Evolutionary conservation across 2,329 filamentous ascomycete genomes (phyloP).

Genomic region (Elsinoe fawcettii): DNA sequence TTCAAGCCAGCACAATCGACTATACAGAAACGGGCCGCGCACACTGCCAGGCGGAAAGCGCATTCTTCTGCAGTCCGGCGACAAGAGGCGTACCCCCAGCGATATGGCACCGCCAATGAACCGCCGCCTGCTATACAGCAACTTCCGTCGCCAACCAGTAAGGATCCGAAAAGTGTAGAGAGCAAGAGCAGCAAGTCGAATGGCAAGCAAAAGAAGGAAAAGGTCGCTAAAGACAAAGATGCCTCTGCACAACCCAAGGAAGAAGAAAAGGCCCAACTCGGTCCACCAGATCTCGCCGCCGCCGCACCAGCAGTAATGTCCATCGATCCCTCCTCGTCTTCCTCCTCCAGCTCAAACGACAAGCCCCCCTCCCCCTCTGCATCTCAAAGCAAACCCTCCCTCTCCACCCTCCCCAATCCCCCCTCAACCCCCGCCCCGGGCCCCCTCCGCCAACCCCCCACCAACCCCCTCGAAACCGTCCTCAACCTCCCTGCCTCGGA

Average conservation of each 20-base stretch:
- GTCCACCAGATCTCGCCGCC: slow-evolving; percentile 3
- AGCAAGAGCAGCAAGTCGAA: slow-evolving; percentile 25
- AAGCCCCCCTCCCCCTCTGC: slow-evolving; percentile 28
- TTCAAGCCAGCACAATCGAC: slow-evolving; percentile 29
- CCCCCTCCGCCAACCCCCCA: slow-evolving; percentile 19
- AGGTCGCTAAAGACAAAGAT: slow-evolving; percentile 18
- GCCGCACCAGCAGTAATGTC: slow-evolving; percentile 16
- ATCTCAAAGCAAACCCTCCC: slow-evolving; percentile 23
- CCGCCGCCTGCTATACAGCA: slow-evolving; percentile 33
- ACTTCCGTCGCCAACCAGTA: background rate
- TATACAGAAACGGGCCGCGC: slow-evolving; percentile 21
- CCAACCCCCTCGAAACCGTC: slow-evolving; percentile 34
- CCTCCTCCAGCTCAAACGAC: slow-evolving; percentile 9
- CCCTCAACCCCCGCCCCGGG: background rate
- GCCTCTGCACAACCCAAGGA: slow-evolving; percentile 4
- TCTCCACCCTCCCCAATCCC: background rate
- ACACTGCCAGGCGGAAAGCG: slow-evolving; percentile 25
- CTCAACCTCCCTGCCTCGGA: slow-evolving; percentile 33
- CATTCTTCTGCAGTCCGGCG: slow-evolving; percentile 28
- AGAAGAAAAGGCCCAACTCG: slow-evolving; percentile 9
- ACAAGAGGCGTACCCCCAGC: slow-evolving; percentile 28
- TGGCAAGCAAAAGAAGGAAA: slow-evolving; percentile 15
- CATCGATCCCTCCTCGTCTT: background rate
- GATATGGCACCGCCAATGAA: slow-evolving; percentile 43
- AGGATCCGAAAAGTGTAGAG: slow-evolving; percentile 18